Evolutionary conservation across 2,329 filamentous ascomycete species (phyloP), one percentile per base, ranked within the genome.

Genomic region (Dryadomyces sulphureus): DNA sequence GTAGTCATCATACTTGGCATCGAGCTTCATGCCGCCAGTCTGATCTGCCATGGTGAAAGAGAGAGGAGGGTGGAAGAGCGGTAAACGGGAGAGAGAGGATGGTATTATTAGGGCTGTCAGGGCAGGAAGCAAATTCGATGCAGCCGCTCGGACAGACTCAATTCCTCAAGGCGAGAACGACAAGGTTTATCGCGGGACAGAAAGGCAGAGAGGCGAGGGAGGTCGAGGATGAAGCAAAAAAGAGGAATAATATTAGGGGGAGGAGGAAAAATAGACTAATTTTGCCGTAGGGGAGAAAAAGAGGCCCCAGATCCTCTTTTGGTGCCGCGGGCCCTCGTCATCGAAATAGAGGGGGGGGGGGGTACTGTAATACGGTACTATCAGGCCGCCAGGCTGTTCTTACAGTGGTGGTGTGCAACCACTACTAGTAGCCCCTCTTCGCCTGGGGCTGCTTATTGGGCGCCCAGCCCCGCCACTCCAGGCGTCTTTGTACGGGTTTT

Each of bases 1-100:
- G 66, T 92, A 96, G 70, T 93, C 65, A 69, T 96, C 92, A 72
- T 96, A 94, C 69, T 94, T 95, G 62, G 85, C 74, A 65, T 94
- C 81, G 57, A 87, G 61, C 62, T 77, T 67, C 67, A 77, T 69
- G 43, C 45, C 50, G 45, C 50, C 50, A 35, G 32, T 52, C 34
- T 43, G 47, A 45, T 42, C 39, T 2, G 41, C 16, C 41, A 42
- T 42, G 25, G 2, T 35, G 25, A 19, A 5, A 16, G 8, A 16
- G 34, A 36, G 34, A 19, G 12, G 17, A 7, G 34, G 34, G 34
- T 3, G 17, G 34, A 36, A 36, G 34, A 17, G 34, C 4, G 17
- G 9, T n/a, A 36, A 19, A n/a, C 8, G n/a, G 17, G 34, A n/a
- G 17, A 36, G 34, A 16, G 17, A n/a, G 17, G 34, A 36, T 12